Conservation (phyloP, 2,329 filamentous ascomycete species). For the Apiospora malaysiana region DNA sequence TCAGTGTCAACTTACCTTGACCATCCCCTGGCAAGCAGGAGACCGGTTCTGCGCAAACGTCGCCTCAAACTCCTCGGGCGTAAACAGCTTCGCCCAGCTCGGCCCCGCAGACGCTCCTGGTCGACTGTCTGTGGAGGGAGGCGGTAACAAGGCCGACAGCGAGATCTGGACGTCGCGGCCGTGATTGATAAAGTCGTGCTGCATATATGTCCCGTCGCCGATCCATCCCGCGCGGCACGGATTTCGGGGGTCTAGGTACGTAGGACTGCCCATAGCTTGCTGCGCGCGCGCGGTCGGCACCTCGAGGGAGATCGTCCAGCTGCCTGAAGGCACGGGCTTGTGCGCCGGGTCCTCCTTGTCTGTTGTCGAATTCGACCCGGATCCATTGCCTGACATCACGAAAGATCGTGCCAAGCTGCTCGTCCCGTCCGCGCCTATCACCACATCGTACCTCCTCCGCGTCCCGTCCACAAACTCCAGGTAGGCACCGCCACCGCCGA, state of each 20-base stretch:
- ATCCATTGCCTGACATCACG: conserved; percentile 29
- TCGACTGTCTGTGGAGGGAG: conserved; percentile 24
- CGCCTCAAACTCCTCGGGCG: conserved; percentile 38
- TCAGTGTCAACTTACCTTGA: conserved; percentile 34
- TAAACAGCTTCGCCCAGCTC: conserved; percentile 38
- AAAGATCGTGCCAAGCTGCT: conserved; percentile 33
- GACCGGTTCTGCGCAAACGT: conserved; percentile 33
- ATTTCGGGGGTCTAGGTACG: conserved; percentile 32
- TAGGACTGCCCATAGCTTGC: conserved; percentile 35
- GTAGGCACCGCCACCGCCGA: conserved; percentile 23
- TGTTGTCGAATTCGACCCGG: neutral
- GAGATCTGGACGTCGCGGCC: conserved; percentile 37
- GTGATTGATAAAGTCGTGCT: conserved; percentile 33
- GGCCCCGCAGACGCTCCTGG: neutral
- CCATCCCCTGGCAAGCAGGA: conserved; percentile 35
- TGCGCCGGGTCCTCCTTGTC: conserved; percentile 28
- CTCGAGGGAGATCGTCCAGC: conserved; percentile 36
- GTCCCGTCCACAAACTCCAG: conserved; percentile 36
- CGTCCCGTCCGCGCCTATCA: conserved; percentile 37
- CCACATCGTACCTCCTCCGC: conserved; percentile 37
- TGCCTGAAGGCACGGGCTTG: conserved; percentile 32
- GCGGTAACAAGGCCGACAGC: conserved; percentile 19
- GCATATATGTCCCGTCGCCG: conserved; percentile 36
- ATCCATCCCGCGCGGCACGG: conserved; percentile 37
- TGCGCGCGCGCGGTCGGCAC: conserved; percentile 35